Conservation (phyloP, 176 grass and related monocot species). For the Neostapfia colusana region DNA sequence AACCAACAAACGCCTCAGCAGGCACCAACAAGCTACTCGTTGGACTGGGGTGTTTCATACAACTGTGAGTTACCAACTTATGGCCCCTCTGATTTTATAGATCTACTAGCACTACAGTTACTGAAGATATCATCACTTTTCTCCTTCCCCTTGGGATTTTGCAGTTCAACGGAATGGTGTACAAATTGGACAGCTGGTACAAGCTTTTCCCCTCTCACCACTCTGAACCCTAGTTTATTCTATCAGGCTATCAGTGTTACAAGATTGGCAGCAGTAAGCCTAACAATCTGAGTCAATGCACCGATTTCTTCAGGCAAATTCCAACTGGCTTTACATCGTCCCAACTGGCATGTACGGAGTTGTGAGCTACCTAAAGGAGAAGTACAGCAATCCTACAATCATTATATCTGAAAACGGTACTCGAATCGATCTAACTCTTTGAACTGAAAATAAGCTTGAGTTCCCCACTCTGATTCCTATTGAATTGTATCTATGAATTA, state of each 20-base stretch:
- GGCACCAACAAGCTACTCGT: slow-evolving; percentile 55
- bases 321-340: slow-evolving; percentile 88
- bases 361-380: slow-evolving; percentile 75
- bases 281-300: not conserved
- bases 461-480: not conserved
- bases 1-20: slow-evolving; percentile 38
- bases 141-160: slow-evolving; percentile 17
- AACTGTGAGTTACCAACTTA: slow-evolving; percentile 40
- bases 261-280: not conserved
- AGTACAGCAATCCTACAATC: slow-evolving; percentile 68
- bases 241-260: not conserved
- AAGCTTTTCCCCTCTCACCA: slow-evolving; percentile 8
- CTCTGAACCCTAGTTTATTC: slow-evolving; percentile 31
- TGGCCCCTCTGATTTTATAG: slow-evolving; percentile 22
- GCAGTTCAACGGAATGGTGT: slow-evolving; percentile 68
- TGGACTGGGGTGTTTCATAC: slow-evolving; percentile 65
- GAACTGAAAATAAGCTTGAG: not conserved
- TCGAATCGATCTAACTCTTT: not conserved
- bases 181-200: slow-evolving; percentile 74
- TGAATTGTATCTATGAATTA: no score
- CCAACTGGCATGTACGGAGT: slow-evolving; percentile 77
- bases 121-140: slow-evolving; percentile 8
- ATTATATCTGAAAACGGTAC: slow-evolving; percentile 91
- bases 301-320: slow-evolving; percentile 54
- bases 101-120: not conserved